Evolutionary conservation across 192 early-diverging fungal species (phyloP).

Genomic region (Coemansia sp.): DNA sequence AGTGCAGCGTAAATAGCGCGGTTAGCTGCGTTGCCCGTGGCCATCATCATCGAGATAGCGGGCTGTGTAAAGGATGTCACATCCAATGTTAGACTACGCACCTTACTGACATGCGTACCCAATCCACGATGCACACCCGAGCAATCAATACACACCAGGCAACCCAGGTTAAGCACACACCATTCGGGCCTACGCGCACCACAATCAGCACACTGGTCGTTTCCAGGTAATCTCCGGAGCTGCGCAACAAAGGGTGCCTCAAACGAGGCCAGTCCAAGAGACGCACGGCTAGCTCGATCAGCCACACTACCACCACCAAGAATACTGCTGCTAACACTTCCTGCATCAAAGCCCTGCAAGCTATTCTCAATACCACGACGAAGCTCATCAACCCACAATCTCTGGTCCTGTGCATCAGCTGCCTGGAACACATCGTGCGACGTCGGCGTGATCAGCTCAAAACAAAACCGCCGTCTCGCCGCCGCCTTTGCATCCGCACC

Average conservation of each 20-base stretch:
- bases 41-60: constrained; percentile 29
- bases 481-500: constrained; percentile 28
- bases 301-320: background rate
- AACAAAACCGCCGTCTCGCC: constrained; percentile 61
- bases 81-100: constrained; percentile 78
- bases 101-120: constrained; percentile 87
- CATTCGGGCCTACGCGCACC: constrained; percentile 67
- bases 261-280: constrained; percentile 9
- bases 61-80: constrained; percentile 51
- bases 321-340: background rate
- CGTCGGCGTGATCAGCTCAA: constrained; percentile 76
- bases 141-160: constrained; percentile 82
- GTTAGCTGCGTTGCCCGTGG: constrained; percentile 35
- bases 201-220: constrained; percentile 58
- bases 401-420: constrained; percentile 60
- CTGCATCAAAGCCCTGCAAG: constrained; percentile 7
- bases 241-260: constrained; percentile 15
- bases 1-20: background rate
- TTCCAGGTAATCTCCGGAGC: constrained; percentile 22
- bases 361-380: constrained; percentile 47
- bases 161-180: constrained; percentile 82
- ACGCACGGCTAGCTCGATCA: constrained; percentile 12
- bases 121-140: constrained; percentile 91
- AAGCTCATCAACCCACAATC: constrained; percentile 65
- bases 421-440: constrained; percentile 72